phyloP scores from a whole-genome alignment of 2,329 filamentous ascomycete genomes.

The Aspergillus ochraceus region DNA sequence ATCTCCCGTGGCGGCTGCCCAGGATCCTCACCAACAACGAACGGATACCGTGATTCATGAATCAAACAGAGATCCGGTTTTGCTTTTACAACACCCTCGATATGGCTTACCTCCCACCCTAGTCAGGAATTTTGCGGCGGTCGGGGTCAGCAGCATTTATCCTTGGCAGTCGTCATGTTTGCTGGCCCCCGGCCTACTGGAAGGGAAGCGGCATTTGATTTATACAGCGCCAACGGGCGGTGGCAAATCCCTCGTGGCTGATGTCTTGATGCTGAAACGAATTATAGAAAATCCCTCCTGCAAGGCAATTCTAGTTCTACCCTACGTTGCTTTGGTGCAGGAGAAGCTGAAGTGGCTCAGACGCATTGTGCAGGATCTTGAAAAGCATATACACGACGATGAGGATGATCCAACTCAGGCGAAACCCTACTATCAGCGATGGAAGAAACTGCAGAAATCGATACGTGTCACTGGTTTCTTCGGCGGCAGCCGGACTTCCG shows the following conservation, averaged over 20 bases:
- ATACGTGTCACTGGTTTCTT: conserved; percentile 72
- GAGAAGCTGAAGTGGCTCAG: conserved; percentile 76
- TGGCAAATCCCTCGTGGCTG: conserved; percentile 73
- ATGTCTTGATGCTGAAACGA: conserved; percentile 70
- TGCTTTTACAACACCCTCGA: conserved; percentile 62
- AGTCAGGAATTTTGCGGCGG: conserved; percentile 62
- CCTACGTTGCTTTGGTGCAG: conserved; percentile 77
- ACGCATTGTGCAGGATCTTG: conserved; percentile 62
- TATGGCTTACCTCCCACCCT: conserved; percentile 64
- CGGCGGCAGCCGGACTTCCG: conserved; percentile 67
- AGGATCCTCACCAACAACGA: conserved; percentile 18
- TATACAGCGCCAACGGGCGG: conserved; percentile 78
- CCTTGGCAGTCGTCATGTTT: conserved; percentile 78
- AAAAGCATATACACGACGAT: conserved; percentile 38
- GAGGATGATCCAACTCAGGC: conserved; percentile 33
- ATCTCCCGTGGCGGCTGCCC: conserved; percentile 23
- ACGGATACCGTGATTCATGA: conserved; percentile 55
- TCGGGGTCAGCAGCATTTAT: conserved; percentile 74
- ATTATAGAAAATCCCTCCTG: conserved; percentile 63
- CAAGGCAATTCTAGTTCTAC: conserved; percentile 72
- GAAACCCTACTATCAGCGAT: conserved; percentile 50
- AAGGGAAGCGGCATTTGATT: conserved; percentile 68
- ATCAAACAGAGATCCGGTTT: conserved; percentile 43
- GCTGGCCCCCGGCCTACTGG: conserved; percentile 64
- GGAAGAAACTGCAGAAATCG: conserved; percentile 56